Evolutionary conservation across 1,284 basidiomycete species (phyloP).

Genomic region (Agaricales sp.): DNA sequence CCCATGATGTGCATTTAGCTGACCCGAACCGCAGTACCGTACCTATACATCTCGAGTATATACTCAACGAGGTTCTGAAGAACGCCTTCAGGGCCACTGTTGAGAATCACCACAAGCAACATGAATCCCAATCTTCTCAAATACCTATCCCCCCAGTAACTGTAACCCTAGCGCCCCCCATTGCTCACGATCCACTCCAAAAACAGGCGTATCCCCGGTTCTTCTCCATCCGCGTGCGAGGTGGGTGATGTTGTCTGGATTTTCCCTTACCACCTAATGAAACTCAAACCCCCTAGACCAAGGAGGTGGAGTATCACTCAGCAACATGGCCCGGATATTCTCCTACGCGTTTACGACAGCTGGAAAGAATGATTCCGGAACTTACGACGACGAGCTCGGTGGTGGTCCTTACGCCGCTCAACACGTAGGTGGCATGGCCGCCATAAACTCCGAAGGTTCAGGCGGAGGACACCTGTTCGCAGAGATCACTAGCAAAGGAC

Average conservation of each 20-base stretch:
- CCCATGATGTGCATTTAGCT: conserved; percentile 10
- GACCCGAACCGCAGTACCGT: conserved; percentile 50
- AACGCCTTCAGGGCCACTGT: conserved; percentile 87
- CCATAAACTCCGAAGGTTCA: conserved; percentile 39
- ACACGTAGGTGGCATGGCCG: conserved; percentile 58
- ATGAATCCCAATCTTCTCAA: conserved; percentile 22
- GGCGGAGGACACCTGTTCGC: conserved; percentile 54
- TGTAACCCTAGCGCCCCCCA: conserved; percentile 58
- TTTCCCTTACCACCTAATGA: too few species aligned
- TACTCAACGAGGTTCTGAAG: conserved; percentile 79
- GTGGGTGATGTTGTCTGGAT: neutral
- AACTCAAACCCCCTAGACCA: too few species aligned
- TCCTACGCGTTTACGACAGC: conserved; percentile 89
- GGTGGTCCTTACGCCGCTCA: conserved; percentile 68
- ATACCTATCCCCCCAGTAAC: conserved; percentile 48
- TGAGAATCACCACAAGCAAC: conserved; percentile 51
- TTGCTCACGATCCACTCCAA: conserved; percentile 27
- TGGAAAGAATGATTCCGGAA: conserved; percentile 23
- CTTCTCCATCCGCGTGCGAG: conserved; percentile 72
- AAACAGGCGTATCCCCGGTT: conserved; percentile 28
- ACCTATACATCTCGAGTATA: conserved; percentile 84
- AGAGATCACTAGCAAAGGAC: conserved; percentile 65
- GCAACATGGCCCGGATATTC: conserved; percentile 72
- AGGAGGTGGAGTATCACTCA: conserved; percentile 73
- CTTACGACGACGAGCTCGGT: conserved; percentile 35